These are phyloP conservation scores for Luvunga scandens DNA, from an alignment of 345 rosid genomes.

Conservation along the genomic window DNA sequence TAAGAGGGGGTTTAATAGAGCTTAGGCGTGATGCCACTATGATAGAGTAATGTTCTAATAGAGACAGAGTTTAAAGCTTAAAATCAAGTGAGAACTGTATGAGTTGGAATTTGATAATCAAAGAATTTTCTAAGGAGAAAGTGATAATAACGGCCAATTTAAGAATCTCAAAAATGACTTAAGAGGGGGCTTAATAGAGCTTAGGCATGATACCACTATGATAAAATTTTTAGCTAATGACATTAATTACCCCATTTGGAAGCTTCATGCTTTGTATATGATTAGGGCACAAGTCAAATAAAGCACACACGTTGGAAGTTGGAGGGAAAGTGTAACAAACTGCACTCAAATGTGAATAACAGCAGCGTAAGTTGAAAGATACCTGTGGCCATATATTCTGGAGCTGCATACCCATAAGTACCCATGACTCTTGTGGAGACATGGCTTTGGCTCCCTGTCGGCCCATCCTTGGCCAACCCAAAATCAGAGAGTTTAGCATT, in stretches of 20 bases:
- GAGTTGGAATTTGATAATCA: neutral
- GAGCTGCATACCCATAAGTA: constrained; percentile 87
- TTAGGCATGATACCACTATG: neutral
- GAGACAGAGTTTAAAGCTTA: neutral
- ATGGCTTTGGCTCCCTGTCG: constrained; percentile 69
- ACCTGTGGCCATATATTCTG: constrained; percentile 83
- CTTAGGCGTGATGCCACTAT: neutral
- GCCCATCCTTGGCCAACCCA: constrained; percentile 95
- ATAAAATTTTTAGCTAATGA: neutral
- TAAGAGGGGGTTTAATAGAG: neutral
- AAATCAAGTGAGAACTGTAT: neutral
- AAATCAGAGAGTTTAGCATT: constrained; percentile 86
- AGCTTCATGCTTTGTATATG: neutral
- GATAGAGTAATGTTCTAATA: neutral
- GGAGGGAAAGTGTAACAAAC: neutral
- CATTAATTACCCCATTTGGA: neutral
- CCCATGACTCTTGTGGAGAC: constrained; percentile 96
- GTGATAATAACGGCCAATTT: neutral
- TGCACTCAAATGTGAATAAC: neutral
- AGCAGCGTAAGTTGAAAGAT: neutral
- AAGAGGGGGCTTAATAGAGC: neutral
- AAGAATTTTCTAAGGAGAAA: neutral
- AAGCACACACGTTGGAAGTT: neutral
- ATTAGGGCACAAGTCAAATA: neutral
- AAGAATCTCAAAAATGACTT: neutral